A percentile compares a stretch with the other conserved stretches of the same genome.
Conservation (phyloP, 1,139 yeast species). For the Suhomyces terraborum region DNA sequence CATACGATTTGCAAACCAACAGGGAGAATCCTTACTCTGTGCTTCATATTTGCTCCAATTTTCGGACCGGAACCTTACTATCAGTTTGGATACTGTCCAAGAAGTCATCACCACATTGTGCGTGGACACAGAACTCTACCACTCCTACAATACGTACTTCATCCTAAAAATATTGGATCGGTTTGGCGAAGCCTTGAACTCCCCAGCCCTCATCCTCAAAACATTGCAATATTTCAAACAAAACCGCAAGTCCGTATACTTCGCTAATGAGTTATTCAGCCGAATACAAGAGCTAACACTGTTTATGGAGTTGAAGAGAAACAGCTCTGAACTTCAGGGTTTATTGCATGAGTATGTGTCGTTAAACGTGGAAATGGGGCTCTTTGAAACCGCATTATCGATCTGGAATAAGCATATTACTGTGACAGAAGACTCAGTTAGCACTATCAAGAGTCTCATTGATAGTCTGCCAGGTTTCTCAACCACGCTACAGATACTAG, state of each 20-base stretch:
- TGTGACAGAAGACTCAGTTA: conserved; percentile 1
- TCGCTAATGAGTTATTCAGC: conserved; percentile 14
- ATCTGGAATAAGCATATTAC: conserved; percentile 10
- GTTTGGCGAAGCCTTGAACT: neutral
- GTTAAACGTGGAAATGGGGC: conserved; percentile 13
- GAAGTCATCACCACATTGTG: conserved; percentile 13
- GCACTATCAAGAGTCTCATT: neutral
- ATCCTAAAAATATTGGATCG: conserved; percentile 15
- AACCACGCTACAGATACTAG: neutral
- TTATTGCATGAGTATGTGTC: conserved; percentile 7
- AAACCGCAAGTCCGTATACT: conserved; percentile 16
- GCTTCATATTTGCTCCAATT: conserved; percentile 19
- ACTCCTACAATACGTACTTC: conserved; percentile 16
- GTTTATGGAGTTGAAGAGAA: too few relatives aligned
- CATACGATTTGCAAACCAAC: conserved; percentile 11
- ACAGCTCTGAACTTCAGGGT: conserved; percentile 6
- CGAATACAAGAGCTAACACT: neutral
- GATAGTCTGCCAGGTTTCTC: conserved; percentile 1
- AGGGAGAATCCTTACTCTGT: conserved; percentile 31
- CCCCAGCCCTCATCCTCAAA: neutral
- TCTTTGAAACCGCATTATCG: conserved; percentile 10
- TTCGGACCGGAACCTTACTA: conserved; percentile 1
- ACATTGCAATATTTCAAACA: conserved; percentile 12
- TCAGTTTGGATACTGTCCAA: conserved; percentile 8
- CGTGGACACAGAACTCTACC: conserved; percentile 12